Evolutionary conservation across 495 filamentous ascomycete species (phyloP).

Genomic region (Daldinia vernicosa): DNA sequence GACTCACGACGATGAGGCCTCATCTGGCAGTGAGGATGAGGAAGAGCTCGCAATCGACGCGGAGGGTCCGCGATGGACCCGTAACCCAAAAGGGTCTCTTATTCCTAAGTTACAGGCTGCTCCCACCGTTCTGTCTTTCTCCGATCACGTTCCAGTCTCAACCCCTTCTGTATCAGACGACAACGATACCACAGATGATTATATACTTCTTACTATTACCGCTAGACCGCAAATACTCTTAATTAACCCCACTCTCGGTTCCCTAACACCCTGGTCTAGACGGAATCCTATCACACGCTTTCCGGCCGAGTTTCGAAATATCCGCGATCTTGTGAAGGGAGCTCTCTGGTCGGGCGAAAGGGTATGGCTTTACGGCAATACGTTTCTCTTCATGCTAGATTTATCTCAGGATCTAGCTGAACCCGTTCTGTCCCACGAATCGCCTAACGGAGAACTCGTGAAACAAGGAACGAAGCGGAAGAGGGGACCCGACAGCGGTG

Average conservation of each 20-base stretch:
- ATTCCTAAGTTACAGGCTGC: conserved; percentile 80
- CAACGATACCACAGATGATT: conserved; percentile 46
- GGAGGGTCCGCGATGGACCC: conserved; percentile 35
- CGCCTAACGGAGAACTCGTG: conserved; percentile 45
- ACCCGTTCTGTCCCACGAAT: conserved; percentile 8
- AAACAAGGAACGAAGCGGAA: conserved; percentile 62
- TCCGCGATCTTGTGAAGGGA: conserved; percentile 81
- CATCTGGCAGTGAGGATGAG: conserved; percentile 63
- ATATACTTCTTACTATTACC: conserved; percentile 78
- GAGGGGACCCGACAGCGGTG: conserved; percentile 62
- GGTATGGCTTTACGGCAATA: conserved; percentile 85
- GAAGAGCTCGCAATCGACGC: conserved; percentile 51
- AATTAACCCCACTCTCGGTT: conserved; percentile 77
- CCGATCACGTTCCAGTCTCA: conserved; percentile 43
- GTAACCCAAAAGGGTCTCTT: conserved; percentile 64
- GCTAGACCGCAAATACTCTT: conserved; percentile 77
- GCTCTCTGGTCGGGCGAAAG: conserved; percentile 83
- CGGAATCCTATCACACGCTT: conserved; percentile 79
- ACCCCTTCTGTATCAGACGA: conserved; percentile 53
- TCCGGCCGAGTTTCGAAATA: conserved; percentile 72
- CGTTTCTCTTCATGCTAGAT: conserved; percentile 95
- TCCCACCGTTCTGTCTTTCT: conserved; percentile 77
- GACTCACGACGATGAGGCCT: conserved; percentile 46
- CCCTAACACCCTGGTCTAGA: conserved; percentile 83
- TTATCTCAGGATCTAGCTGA: conserved; percentile 70